Base-by-base conservation (phyloP, 192 early-diverging fungal species). In the Helicostylum pulchrum region DNA sequence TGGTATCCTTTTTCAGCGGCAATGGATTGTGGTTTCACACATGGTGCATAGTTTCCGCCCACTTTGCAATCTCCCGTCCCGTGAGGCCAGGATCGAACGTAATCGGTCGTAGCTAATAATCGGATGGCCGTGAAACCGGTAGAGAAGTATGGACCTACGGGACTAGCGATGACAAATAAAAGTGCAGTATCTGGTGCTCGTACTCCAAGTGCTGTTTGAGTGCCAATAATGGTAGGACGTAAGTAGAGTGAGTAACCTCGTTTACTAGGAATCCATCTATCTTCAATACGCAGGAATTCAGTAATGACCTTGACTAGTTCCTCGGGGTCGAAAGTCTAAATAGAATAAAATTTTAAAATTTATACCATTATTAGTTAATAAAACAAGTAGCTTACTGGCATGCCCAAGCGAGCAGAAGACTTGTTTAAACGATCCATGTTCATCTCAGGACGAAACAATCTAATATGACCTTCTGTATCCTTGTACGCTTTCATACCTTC, bases 141-240 rank as follows among this genome's bases (percentile, higher is more conserved):
- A 69, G 90, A 90, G 82, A 92, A 98, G 80, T 98, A 98, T 26
- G 95, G 95, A n/a, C 95, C 95, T 19, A 93, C 93, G 7, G 95
- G 95, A 14, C 88, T 93, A 44, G 83, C 85, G 71, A 98, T 98
- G 19, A 92, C 86, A 68, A 90, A 98, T 54, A 96, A 77, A 65
- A 92, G 77, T n/a, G 92, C 88, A 42, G 79, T 79, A 73, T 84
- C 83, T 50, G 90, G 88, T 17, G 88, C 76, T 57, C 90, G 90
- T 30, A 98, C 94, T 65, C 94, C 94, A 31, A 90, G 68, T 3
- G 78, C 78, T 53, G 82, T 88, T 69, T 98, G 92, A 0, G 94
- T 98, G 14, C 89, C 90, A 61, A 98, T 98, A 62, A 90, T 77
- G 47, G 95, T 94, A 9, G 95, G 95, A 43, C 95, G 92, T 15